Conservation (phyloP, 2,329 filamentous ascomycete species). For the Zymoseptoria brevis region DNA sequence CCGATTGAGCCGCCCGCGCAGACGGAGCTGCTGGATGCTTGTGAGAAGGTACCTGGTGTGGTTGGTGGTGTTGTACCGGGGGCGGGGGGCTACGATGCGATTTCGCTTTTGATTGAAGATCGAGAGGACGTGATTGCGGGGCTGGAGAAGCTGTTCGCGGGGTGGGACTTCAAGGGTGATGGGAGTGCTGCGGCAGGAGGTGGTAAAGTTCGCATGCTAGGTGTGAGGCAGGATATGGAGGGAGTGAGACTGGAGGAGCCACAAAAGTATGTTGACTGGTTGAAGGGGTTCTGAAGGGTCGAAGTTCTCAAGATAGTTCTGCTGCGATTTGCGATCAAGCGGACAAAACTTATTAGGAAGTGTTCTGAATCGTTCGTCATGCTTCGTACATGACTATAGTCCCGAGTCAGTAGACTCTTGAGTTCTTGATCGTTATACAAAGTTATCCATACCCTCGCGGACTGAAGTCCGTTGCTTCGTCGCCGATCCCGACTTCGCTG, state of each 20-base stretch:
- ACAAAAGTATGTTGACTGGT: constrained; percentile 33
- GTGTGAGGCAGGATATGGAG: constrained; percentile 64
- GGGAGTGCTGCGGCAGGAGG: constrained; percentile 16
- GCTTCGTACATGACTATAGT: background rate
- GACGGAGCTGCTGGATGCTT: constrained; percentile 72
- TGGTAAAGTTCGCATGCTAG: constrained; percentile 59
- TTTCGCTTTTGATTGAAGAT: constrained; percentile 71
- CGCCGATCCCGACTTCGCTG: background rate
- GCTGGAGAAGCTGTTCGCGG: constrained; percentile 54
- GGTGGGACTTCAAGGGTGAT: constrained; percentile 50
- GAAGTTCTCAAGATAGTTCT: background rate
- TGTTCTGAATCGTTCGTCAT: too few relatives aligned
- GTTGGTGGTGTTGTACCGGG: constrained; percentile 89
- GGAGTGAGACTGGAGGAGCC: constrained; percentile 45
- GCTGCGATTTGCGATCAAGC: background rate
- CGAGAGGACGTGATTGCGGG: constrained; percentile 54
- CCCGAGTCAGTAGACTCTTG: background rate
- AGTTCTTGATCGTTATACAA: background rate
- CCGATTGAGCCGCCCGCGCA: constrained; percentile 85
- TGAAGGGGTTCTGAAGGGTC: constrained; percentile 10
- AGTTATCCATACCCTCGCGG: background rate
- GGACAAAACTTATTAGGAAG: background rate
- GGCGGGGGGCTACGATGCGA: constrained; percentile 86
- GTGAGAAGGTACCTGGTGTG: constrained; percentile 65
- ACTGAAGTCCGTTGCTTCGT: background rate